These are phyloP conservation scores for Coniosporium apollinis DNA, from an alignment of 495 filamentous ascomycete genomes.

Conservation along the genomic window DNA sequence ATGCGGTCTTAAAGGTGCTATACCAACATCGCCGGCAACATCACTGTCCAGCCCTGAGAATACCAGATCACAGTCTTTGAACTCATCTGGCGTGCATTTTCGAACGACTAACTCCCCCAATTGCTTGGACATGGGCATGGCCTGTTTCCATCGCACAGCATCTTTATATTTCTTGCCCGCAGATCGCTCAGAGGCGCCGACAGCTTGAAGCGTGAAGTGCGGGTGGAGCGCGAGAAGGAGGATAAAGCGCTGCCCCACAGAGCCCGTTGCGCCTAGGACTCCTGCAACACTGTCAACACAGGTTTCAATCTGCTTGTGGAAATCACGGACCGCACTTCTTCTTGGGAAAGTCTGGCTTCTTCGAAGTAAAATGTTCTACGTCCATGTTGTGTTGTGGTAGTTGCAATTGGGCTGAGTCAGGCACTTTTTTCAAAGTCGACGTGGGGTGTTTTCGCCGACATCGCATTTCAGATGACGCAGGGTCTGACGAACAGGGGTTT, in stretches of 20 bases:
- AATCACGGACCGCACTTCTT: constrained; percentile 25
- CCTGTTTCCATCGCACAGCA: constrained; percentile 29
- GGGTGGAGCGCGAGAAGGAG: constrained; percentile 27
- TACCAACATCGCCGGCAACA: constrained; percentile 27
- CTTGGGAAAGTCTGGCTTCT: constrained; percentile 19
- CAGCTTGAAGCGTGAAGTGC: constrained; percentile 25
- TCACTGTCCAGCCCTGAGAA: constrained; percentile 29
- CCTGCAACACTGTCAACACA: constrained; percentile 10
- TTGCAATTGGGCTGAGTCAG: no score
- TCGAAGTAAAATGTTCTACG: constrained; percentile 19
- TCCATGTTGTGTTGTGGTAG: constrained; percentile 16
- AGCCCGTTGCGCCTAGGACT: constrained; percentile 28
- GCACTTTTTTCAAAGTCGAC: not conserved
- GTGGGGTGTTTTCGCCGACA: not conserved
- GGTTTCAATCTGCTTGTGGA: not conserved
- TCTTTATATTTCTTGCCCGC: constrained; percentile 29
- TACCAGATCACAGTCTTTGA: constrained; percentile 25
- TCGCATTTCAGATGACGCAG: not conserved
- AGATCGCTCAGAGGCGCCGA: constrained; percentile 24
- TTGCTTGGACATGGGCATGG: constrained; percentile 22
- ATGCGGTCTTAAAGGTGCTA: constrained; percentile 1
- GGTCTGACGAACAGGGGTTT: no score
- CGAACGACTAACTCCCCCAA: constrained; percentile 25
- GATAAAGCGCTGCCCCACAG: constrained; percentile 29
- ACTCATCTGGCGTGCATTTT: constrained; percentile 23